These are phyloP conservation scores for Fusarium zealandicum DNA, from an alignment of 2,329 filamentous ascomycete species.

Conservation along the genomic window DNA sequence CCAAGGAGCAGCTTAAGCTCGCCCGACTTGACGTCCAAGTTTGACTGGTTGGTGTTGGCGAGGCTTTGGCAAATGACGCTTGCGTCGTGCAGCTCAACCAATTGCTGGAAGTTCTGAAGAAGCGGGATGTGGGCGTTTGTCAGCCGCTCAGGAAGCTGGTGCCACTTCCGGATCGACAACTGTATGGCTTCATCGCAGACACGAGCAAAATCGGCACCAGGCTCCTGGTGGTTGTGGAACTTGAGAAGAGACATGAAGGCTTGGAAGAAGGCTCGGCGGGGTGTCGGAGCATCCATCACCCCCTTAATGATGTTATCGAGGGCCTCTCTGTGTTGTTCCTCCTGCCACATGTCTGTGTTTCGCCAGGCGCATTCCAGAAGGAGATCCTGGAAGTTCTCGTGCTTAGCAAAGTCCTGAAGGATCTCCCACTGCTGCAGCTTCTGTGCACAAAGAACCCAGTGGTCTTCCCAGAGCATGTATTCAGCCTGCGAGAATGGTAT, in stretches of 20 bases:
- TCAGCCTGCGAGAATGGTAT: constrained; percentile 95
- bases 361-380: constrained; percentile 96
- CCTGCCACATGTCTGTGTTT: constrained; percentile 93
- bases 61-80: constrained; percentile 95
- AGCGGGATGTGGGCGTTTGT: constrained; percentile 96
- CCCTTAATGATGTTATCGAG: constrained; percentile 94
- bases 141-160: constrained; percentile 91
- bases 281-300: constrained; percentile 96
- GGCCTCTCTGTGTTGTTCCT: constrained; percentile 83
- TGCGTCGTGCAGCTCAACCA: constrained; percentile 96
- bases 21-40: constrained; percentile 92
- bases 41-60: constrained; percentile 79
- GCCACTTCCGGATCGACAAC: constrained; percentile 96
- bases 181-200: constrained; percentile 98
- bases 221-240: constrained; percentile 88
- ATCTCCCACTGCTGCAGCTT: constrained; percentile 99
- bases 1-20: constrained; percentile 93
- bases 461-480: constrained; percentile 99
- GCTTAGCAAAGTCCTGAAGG: constrained; percentile 94
- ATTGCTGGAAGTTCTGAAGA: constrained; percentile 95
- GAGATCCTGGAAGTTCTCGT: constrained; percentile 97
- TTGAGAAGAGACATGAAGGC: constrained; percentile 97
- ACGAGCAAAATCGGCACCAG: constrained; percentile 79
- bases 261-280: constrained; percentile 94
- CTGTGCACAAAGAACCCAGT: constrained; percentile 97